Evolutionary conservation across 345 rosid species (phyloP).

Genomic region (Odontarrhena argentea): DNA sequence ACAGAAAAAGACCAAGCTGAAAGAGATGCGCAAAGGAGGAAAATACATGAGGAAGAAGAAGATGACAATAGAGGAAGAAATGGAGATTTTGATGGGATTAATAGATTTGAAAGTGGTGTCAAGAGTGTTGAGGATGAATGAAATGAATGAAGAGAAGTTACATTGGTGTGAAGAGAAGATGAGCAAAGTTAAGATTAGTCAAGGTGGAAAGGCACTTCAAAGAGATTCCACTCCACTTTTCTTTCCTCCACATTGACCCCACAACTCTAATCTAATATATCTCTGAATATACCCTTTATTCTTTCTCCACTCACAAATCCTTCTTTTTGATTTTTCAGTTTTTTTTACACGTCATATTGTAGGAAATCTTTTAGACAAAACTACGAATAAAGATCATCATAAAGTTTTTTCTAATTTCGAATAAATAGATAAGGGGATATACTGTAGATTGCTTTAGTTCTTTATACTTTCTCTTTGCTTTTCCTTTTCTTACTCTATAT

Average conservation of each 20-base stretch:
- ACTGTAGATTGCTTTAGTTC: conserved; percentile 35
- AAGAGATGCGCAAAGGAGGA: conserved; percentile 65
- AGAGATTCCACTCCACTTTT: conserved; percentile 91
- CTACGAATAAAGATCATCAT: conserved; percentile 33
- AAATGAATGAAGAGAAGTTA: conserved; percentile 67
- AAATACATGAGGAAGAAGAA: conserved; percentile 77
- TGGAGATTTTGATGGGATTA: conserved; percentile 87
- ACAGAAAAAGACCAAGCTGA: conserved; percentile 84
- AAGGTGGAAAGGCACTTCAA: conserved; percentile 67
- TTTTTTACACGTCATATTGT: conserved; percentile 29
- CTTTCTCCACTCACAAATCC: conserved; percentile 32
- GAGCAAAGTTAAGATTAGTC: conserved; percentile 76
- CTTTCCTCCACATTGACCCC: conserved; percentile 87
- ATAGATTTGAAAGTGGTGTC: conserved; percentile 92
- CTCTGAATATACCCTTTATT: conserved; percentile 44
- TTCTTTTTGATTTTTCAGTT: neutral
- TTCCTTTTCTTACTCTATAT: conserved; percentile 31
- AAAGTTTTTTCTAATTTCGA: conserved; percentile 18
- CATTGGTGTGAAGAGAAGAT: conserved; percentile 98
- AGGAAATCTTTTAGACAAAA: conserved; percentile 37
- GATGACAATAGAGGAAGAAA: conserved; percentile 69
- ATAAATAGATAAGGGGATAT: conserved; percentile 42
- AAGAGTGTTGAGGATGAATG: conserved; percentile 79
- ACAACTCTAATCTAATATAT: conserved; percentile 14
- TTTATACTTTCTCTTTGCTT: conserved; percentile 35